phyloP scores from a whole-genome alignment of 2,329 filamentous ascomycete genomes.

The Dryadomyces sulphureus region DNA sequence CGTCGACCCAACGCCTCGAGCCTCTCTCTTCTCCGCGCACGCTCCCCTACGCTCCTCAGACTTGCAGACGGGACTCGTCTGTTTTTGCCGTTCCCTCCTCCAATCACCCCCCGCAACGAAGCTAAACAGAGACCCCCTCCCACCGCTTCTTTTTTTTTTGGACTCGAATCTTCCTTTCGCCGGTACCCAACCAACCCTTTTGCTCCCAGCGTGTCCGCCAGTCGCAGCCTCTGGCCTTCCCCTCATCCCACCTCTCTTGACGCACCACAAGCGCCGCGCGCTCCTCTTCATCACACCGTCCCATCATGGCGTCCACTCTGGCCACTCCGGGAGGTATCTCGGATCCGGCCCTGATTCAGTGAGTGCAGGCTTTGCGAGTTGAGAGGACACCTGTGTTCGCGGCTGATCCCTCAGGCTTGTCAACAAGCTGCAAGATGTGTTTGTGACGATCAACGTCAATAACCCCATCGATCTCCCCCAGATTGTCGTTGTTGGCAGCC shows the following conservation, averaged over 20 bases:
- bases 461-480: conserved; percentile 98
- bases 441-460: conserved; percentile 94
- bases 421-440: conserved; percentile 99
- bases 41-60: background rate
- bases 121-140: background rate
- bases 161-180: background rate
- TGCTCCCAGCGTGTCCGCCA: background rate
- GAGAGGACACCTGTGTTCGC: no score
- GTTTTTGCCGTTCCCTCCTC: background rate
- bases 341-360: conserved; percentile 15
- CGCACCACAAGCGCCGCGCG: background rate
- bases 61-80: background rate
- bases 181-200: background rate
- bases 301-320: conserved; percentile 8
- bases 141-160: conserved; percentile 4
- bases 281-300: background rate
- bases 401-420: no score
- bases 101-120: background rate
- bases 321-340: conserved; percentile 14
- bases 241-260: no score
- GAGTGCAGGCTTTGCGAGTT: conserved; percentile 46
- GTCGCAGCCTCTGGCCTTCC: background rate
- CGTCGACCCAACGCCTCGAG: background rate
- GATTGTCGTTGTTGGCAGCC: conserved; percentile 94
- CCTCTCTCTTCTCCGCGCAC: background rate